Evolutionary conservation across 345 rosid species (phyloP).

Genomic region (Citrus sinensis): DVS_A1.0 CM039166.1:4042001-4042500

Average conservation of each 20-base stretch:
- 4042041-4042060: constrained; percentile 79
- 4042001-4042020: constrained; percentile 56
- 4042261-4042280: constrained; percentile 78
- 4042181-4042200: not conserved
- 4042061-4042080: constrained; percentile 62
- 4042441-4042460: constrained; percentile 98
- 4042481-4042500: not conserved
- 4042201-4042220: constrained; percentile 69
- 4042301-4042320: constrained; percentile 94
- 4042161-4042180: constrained; percentile 7
- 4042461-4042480: not conserved
- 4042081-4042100: constrained; percentile 46
- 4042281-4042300: constrained; percentile 88
- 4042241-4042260: constrained; percentile 42
- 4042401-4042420: constrained; percentile 80
- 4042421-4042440: constrained; percentile 87
- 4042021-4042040: constrained; percentile 86
- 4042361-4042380: constrained; percentile 83
- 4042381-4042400: constrained; percentile 74
- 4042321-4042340: constrained; percentile 84
- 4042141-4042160: not conserved
- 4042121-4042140: constrained; percentile 20
- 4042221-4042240: constrained; percentile 84
- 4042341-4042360: constrained; percentile 65
- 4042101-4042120: constrained; percentile 68